Evolutionary conservation across 305 asterid genomes (phyloP).

Genomic region (Solanum hybrid): DNA sequence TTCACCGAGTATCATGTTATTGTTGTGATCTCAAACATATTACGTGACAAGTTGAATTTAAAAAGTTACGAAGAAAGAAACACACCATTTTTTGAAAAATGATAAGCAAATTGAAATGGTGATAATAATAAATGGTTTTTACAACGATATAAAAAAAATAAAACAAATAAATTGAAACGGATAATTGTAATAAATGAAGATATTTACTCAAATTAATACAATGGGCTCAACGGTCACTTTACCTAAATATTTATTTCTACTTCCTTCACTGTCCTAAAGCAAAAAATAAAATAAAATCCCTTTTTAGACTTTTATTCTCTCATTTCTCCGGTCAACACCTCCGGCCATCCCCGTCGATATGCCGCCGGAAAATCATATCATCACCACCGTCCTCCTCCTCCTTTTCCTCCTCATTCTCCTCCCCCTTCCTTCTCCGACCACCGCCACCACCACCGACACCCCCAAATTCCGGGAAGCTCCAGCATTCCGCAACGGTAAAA

Average conservation of each 20-base stretch:
- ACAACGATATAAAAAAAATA: background rate
- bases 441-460: constrained; percentile 12
- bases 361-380: constrained; percentile 23
- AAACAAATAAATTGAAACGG: background rate
- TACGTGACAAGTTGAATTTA: too few species aligned
- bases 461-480: constrained; percentile 76
- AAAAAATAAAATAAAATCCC: background rate
- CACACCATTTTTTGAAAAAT: background rate
- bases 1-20: too few species aligned
- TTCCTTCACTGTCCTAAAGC: background rate
- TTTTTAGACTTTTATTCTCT: background rate
- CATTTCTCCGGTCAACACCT: background rate
- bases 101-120: background rate
- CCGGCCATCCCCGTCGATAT: constrained; percentile 5
- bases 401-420: background rate
- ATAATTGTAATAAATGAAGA: background rate
- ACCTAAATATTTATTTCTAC: background rate
- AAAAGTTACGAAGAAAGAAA: too few species aligned
- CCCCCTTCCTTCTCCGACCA: background rate
- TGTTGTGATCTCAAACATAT: too few species aligned
- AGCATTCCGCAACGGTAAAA: constrained; percentile 69
- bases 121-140: background rate
- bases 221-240: constrained; percentile 1
- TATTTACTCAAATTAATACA: background rate
- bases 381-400: constrained; percentile 10